phyloP scores from a whole-genome alignment of 495 filamentous ascomycete genomes.

The Penicillium simplicissimum region DNA sequence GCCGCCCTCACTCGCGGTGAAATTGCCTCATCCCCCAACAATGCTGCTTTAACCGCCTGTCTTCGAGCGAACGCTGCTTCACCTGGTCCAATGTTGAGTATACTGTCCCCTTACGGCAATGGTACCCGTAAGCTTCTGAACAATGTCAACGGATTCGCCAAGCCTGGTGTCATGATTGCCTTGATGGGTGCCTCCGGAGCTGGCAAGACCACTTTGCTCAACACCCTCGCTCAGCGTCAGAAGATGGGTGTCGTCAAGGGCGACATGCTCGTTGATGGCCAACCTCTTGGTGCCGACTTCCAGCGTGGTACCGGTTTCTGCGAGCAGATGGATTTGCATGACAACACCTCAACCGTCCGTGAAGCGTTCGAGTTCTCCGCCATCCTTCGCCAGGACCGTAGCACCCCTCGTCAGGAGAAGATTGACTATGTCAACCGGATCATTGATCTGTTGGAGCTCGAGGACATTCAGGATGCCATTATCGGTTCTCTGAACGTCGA shows the following conservation, averaged over 20 bases:
- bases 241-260: slow-evolving; percentile 69
- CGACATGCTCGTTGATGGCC: slow-evolving; percentile 78
- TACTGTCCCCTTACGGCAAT: slow-evolving; percentile 69
- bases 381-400: slow-evolving; percentile 59
- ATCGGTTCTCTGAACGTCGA: slow-evolving; percentile 62
- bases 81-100: slow-evolving; percentile 76
- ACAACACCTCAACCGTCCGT: slow-evolving; percentile 62
- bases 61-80: slow-evolving; percentile 66
- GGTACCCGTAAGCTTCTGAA: slow-evolving; percentile 71
- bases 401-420: slow-evolving; percentile 53
- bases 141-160: slow-evolving; percentile 71
- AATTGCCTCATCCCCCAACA: slow-evolving; percentile 38
- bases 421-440: slow-evolving; percentile 63
- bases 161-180: slow-evolving; percentile 78
- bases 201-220: slow-evolving; percentile 76
- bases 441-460: slow-evolving; percentile 58
- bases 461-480: slow-evolving; percentile 56
- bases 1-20: slow-evolving; percentile 49
- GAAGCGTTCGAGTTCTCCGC: slow-evolving; percentile 70
- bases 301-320: slow-evolving; percentile 82
- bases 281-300: slow-evolving; percentile 65
- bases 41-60: slow-evolving; percentile 54
- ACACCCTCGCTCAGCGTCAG: slow-evolving; percentile 75
- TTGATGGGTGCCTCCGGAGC: slow-evolving; percentile 85
- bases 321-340: slow-evolving; percentile 85